A percentile compares a stretch with the other conserved stretches of the same genome.
These are phyloP conservation scores for Aspergillus novoparasiticus DNA, from an alignment of 2,329 filamentous ascomycete species.

Conservation along the genomic window DNA sequence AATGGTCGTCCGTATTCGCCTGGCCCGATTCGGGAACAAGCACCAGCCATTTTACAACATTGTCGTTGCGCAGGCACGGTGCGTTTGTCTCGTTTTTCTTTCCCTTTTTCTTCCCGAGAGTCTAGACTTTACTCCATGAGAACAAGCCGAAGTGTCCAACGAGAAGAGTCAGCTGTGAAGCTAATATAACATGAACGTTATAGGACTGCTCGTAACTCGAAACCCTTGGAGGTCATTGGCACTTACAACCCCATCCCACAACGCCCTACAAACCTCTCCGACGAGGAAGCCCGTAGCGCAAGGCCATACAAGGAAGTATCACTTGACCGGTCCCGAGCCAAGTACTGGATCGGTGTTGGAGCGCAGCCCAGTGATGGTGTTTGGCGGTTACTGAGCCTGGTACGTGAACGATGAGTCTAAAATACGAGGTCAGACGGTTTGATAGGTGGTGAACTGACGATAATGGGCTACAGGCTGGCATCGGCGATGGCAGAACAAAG, in stretches of 20 bases:
- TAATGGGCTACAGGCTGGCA: conserved; percentile 31
- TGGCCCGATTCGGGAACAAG: conserved; percentile 87
- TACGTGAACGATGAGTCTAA: conserved; percentile 41
- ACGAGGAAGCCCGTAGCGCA: conserved; percentile 53
- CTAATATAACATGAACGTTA: not conserved
- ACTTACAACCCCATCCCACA: conserved; percentile 64
- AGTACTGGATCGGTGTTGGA: conserved; percentile 96
- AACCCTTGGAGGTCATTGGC: conserved; percentile 89
- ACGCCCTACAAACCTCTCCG: conserved; percentile 50
- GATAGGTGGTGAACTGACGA: conserved; percentile 2
- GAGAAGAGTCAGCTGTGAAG: not conserved
- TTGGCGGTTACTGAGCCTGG: conserved; percentile 84
- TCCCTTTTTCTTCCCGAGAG: not conserved
- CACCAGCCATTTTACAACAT: conserved; percentile 98
- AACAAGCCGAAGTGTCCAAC: not conserved
- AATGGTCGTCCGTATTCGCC: conserved; percentile 93
- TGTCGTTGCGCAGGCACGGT: conserved; percentile 90
- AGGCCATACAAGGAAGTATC: conserved; percentile 88
- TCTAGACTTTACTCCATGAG: not conserved
- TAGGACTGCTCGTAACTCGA: conserved; percentile 82
- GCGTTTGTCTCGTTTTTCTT: conserved; percentile 33
- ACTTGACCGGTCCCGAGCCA: conserved; percentile 76
- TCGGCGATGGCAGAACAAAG: conserved; percentile 34
- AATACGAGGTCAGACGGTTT: not conserved
- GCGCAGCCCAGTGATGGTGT: conserved; percentile 90